phyloP scores from a whole-genome alignment of 2,329 filamentous ascomycete species.

The Aspergillus niger region DNA sequence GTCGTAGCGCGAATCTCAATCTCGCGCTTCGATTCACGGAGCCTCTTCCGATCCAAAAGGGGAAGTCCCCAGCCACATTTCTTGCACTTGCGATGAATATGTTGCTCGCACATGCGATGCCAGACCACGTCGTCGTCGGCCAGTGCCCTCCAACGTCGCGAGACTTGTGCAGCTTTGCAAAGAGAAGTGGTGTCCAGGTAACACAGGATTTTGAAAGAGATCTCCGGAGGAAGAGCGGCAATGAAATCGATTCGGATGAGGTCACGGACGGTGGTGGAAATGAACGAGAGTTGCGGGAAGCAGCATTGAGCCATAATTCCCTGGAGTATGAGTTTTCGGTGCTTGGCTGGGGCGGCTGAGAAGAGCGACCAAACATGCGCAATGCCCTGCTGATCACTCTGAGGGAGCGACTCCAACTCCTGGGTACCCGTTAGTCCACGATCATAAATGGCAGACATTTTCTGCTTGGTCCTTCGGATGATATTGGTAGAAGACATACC shows the following conservation, averaged over 20 bases:
- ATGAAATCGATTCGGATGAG: constrained; percentile 98
- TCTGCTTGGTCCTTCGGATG: not conserved
- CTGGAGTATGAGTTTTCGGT: constrained; percentile 93
- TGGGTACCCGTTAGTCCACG: constrained; percentile 37
- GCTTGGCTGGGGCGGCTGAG: constrained; percentile 89
- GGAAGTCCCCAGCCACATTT: constrained; percentile 96
- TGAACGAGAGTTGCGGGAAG: constrained; percentile 92
- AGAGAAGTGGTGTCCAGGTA: constrained; percentile 91
- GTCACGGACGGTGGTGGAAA: constrained; percentile 87
- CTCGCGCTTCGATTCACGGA: constrained; percentile 83
- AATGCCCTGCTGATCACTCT: constrained; percentile 89
- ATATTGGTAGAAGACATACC: constrained; percentile 52
- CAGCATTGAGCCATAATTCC: constrained; percentile 96
- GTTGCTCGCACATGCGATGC: constrained; percentile 97
- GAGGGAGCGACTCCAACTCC: constrained; percentile 79
- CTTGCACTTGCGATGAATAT: constrained; percentile 89
- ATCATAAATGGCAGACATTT: not conserved
- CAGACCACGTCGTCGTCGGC: constrained; percentile 98
- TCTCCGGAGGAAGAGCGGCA: constrained; percentile 80
- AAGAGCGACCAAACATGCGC: constrained; percentile 98
- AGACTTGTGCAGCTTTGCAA: constrained; percentile 95
- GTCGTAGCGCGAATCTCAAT: constrained; percentile 71
- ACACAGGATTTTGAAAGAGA: constrained; percentile 90
- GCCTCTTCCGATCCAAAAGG: constrained; percentile 80
- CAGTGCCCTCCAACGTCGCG: constrained; percentile 78